Evolutionary conservation across 306 rosid genomes (phyloP), one percentile per base, ranked within the genome.

Genomic region (Pachyrhizus erosus): DNA sequence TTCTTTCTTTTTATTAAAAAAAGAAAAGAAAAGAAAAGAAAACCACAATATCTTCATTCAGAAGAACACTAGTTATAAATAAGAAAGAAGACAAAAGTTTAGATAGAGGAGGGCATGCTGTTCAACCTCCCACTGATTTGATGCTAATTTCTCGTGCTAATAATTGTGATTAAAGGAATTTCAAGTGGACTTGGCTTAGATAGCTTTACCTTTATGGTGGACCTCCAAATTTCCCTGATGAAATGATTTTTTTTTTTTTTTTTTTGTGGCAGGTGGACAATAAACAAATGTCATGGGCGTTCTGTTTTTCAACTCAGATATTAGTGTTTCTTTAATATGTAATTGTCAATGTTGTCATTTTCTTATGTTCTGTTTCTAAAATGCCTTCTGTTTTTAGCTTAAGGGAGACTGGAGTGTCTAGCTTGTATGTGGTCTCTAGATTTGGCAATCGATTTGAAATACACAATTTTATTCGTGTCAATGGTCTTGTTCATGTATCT

Each of bases 261-360:
- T 68, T 58, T 64, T 60, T 52, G 81, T 49, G 82, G 73, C 88
- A 89, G 92, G 80, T 73, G 65, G 76, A 31, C n/a, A 65, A 20
- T 29, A 9, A 67, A 17, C 13, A 10, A 48, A 15, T 40, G 67
- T 39, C 79, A 46, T 49, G 75, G 77, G 67, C n/a, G 66, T 81
- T 78, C 73, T 29, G 82, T 39, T 76, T 55, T 31, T 48, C 80
- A n/a, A 15, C 52, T 52, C 60, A 42, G 51, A 40, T 29, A 31
- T 29, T 8, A 37, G 45, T 49, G 73, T 31, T 82, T 39, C 66
- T 73, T 61, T 62, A 33, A 42, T 81, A 75, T 52, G 45, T 73
- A 76, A 24, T 27, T 29, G 24, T 70, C 26, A 39, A 24, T 20
- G 13, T 58, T 18, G 13, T 45, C 42, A 37, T 23, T 77, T 12